Evolutionary conservation across 2,329 filamentous ascomycete species (phyloP).

Genomic region (Cladorrhinum sp.): DNA sequence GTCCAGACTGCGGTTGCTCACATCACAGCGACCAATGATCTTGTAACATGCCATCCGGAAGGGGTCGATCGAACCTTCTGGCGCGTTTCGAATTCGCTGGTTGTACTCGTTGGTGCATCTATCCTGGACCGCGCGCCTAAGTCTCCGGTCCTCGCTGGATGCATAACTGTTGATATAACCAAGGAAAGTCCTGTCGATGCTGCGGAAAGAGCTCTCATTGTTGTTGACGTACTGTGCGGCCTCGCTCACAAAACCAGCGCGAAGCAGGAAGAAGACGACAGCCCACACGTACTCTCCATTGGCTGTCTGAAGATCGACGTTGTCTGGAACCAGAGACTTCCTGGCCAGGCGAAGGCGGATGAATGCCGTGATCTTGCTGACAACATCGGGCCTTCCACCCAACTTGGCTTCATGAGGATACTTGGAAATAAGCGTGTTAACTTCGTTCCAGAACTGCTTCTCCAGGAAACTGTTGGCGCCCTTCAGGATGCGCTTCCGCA

Average conservation of each 20-base stretch:
- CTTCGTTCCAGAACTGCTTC: constrained; percentile 71
- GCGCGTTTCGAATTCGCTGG: constrained; percentile 77
- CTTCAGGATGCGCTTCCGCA: constrained; percentile 75
- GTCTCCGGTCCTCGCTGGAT: constrained; percentile 68
- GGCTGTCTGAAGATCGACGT: constrained; percentile 74
- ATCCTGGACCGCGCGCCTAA: constrained; percentile 76
- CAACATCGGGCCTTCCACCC: constrained; percentile 80
- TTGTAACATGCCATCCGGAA: constrained; percentile 98
- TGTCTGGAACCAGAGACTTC: constrained; percentile 81
- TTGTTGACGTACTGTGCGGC: constrained; percentile 82
- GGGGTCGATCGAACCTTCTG: constrained; percentile 84
- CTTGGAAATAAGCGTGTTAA: constrained; percentile 74
- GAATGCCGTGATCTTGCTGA: constrained; percentile 90
- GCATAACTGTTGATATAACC: constrained; percentile 85
- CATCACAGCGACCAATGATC: constrained; percentile 78
- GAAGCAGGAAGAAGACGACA: constrained; percentile 85
- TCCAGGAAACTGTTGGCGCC: constrained; percentile 81
- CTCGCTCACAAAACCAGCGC: constrained; percentile 79
- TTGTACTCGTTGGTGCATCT: constrained; percentile 89
- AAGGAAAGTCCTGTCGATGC: constrained; percentile 85
- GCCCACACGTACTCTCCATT: constrained; percentile 89
- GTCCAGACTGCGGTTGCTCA: constrained; percentile 62
- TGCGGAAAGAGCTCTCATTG: constrained; percentile 77
- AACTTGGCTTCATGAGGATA: constrained; percentile 86
- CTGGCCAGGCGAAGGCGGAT: constrained; percentile 76